Percentiles rank a stretch among this genome's conserved stretches.
Conservation (phyloP, 2,329 filamentous ascomycete species). For the Neonectria punicea region DNA sequence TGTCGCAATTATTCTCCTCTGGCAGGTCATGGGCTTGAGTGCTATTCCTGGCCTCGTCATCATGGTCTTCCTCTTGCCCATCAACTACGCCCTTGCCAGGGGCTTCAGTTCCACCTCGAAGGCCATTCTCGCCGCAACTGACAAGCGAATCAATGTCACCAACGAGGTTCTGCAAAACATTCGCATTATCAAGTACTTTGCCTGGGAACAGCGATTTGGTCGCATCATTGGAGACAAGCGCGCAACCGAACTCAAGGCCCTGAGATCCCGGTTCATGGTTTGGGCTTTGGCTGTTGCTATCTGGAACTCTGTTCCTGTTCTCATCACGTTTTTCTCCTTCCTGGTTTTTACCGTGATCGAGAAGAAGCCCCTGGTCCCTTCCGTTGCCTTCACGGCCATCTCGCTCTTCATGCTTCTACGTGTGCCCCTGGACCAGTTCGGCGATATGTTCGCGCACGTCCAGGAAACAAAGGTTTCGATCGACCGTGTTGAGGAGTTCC, state of each 20-base stretch:
- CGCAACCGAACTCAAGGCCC: conserved; percentile 76
- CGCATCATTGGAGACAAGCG: conserved; percentile 91
- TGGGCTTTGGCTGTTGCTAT: conserved; percentile 93
- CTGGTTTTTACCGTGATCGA: conserved; percentile 91
- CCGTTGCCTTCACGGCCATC: conserved; percentile 93
- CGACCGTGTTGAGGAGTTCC: conserved; percentile 93
- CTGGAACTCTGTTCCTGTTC: conserved; percentile 94
- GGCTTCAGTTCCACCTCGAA: conserved; percentile 90
- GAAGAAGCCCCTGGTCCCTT: conserved; percentile 88
- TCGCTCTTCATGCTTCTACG: conserved; percentile 95
- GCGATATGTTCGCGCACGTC: conserved; percentile 98
- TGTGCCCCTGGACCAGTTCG: conserved; percentile 92
- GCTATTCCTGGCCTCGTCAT: conserved; percentile 92
- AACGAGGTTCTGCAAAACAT: conserved; percentile 98
- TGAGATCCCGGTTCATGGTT: conserved; percentile 86
- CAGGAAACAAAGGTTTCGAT: conserved; percentile 98
- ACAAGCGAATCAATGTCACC: conserved; percentile 94
- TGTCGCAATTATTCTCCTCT: conserved; percentile 83
- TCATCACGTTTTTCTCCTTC: conserved; percentile 98
- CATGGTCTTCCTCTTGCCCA: conserved; percentile 87
- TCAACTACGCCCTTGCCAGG: conserved; percentile 90
- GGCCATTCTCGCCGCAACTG: conserved; percentile 89
- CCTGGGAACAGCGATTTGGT: conserved; percentile 94
- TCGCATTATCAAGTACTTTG: conserved; percentile 98
- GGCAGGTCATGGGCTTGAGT: conserved; percentile 89